These are phyloP conservation scores for Penicillium sp. DNA, from an alignment of 2,329 filamentous ascomycete species.

Conservation along the genomic window DNA sequence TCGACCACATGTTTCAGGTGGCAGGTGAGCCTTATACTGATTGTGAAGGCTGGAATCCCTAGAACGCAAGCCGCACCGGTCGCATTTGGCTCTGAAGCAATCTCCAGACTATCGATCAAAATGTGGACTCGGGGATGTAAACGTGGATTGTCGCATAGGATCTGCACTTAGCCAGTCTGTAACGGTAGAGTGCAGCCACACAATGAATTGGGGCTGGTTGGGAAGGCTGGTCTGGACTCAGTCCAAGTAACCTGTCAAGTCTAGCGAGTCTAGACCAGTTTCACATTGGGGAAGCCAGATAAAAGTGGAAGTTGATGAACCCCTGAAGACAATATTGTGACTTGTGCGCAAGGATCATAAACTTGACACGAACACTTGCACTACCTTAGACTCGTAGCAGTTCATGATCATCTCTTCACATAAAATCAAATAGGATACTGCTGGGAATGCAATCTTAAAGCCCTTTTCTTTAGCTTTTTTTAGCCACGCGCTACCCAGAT, in stretches of 20 bases:
- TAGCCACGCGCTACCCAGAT: not conserved
- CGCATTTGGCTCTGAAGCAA: not conserved
- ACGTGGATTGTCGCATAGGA: not conserved
- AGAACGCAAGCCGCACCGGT: not conserved
- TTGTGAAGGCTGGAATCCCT: not conserved
- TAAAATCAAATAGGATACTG: not conserved
- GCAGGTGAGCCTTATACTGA: not conserved
- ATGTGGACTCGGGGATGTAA: not conserved
- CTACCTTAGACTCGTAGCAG: not conserved
- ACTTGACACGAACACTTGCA: not conserved
- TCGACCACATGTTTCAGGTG: not conserved
- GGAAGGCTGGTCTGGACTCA: not conserved
- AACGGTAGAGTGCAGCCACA: not conserved
- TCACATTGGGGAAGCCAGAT: not conserved
- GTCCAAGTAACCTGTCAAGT: not conserved
- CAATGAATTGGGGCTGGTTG: not conserved
- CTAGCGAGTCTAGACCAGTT: not conserved
- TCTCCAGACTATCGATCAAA: not conserved
- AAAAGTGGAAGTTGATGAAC: not conserved
- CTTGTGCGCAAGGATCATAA: not conserved
- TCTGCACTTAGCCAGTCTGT: not conserved
- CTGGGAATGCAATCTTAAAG: not conserved
- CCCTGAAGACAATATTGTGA: not conserved
- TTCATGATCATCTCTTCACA: no score
- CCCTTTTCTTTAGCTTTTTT: not conserved